Evolutionary conservation across 2,329 filamentous ascomycete genomes (phyloP), one percentile per base, ranked within the genome.

Genomic region (Ascocoryne sarcoides): DNA sequence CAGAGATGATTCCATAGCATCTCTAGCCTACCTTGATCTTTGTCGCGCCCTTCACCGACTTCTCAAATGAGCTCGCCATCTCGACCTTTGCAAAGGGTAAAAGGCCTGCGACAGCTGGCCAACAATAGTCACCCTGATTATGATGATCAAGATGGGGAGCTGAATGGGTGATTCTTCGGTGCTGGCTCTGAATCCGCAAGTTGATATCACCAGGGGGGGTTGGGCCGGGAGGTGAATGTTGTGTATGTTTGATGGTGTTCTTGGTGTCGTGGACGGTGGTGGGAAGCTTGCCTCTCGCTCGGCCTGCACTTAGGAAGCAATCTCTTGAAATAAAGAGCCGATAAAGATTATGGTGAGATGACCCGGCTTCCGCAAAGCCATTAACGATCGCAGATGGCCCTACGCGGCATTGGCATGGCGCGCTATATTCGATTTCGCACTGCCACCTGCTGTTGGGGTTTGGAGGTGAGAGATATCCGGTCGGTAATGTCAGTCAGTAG

Each of bases 41-140:
- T 58, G 90, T 96, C 56, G 86, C 90, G 67, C 90, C 92, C 73
- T 96, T 96, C 61, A 98, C 92, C 54, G 89, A 94, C 74, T 96
- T 98, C 73, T 98, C 92, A 62, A 96, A 96, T 44, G 85, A 90
- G 69, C 80, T 84, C 53, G 83, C 78, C 84, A 89, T 89, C 32
- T 47, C 42, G 20, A 52, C 37, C 46, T 37, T 44, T 23, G 15
- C 32, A 28, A 28, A 17, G 32, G 34, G 37, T 29, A 40, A 34
- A 18, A 41, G 45, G 40, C 41, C 44, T 50, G 53, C 49, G 50
- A 54, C 46, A 51, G 40, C 40, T 36, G 26, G 43, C 34, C 12
- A 7, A 7, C 23, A 12, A 26, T 12, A 26, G 23, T 26, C 7
- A 12, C 23, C 23, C 23, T 26, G 7, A 12, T 12, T 26, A 26